Conservation (phyloP, 2,329 filamentous ascomycete genomes). For the Metarhizium anisopliae region DNA sequence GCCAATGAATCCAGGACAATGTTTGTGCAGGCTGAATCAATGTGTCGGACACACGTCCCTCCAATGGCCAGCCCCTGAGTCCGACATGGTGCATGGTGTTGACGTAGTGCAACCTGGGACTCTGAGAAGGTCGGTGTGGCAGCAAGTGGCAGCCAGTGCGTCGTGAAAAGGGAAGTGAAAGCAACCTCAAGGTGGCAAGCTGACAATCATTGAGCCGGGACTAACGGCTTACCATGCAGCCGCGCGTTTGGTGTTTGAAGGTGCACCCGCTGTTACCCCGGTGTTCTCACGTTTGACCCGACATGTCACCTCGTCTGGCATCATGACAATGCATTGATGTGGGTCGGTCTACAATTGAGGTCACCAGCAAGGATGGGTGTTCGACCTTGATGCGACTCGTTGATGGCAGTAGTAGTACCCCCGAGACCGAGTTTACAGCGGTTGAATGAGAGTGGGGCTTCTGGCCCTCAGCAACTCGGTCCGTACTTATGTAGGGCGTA, state of each 20-base stretch:
- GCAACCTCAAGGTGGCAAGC: background rate
- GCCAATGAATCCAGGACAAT: slow-evolving; percentile 13
- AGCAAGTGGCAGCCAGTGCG: background rate
- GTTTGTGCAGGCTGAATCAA: slow-evolving; percentile 1
- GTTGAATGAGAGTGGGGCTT: background rate
- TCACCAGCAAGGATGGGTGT: background rate
- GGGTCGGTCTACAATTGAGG: background rate
- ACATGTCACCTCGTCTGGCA: background rate
- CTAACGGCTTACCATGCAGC: background rate
- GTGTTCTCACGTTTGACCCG: background rate
- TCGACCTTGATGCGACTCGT: background rate
- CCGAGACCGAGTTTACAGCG: background rate
- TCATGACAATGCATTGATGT: background rate
- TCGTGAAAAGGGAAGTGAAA: background rate
- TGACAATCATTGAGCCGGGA: background rate
- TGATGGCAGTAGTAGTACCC: background rate
- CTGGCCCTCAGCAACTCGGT: background rate
- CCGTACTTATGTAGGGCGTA: background rate
- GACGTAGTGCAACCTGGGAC: background rate
- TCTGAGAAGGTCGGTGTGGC: background rate
- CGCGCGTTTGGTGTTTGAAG: background rate
- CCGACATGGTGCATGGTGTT: background rate
- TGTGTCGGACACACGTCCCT: background rate
- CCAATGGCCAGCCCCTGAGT: background rate
- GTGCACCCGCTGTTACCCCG: background rate